A percentile compares a stretch with the other conserved stretches of the same genome.
phyloP scores from a whole-genome alignment of 257 asterid species.

The Solanum sejunctum region DNA sequence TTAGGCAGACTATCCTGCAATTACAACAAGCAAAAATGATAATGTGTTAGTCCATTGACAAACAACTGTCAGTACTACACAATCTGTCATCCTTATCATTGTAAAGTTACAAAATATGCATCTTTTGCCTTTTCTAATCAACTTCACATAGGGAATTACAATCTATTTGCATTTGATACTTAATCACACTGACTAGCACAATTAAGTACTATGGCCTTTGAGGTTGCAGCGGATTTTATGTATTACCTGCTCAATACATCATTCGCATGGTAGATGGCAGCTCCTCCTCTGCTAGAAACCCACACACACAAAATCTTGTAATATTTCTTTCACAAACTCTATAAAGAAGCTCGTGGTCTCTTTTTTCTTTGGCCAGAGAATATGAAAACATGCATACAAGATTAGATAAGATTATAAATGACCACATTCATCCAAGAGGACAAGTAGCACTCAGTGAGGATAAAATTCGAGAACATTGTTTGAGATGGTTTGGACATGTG shows the following conservation, averaged over 20 bases:
- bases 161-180: not conserved
- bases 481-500: no score
- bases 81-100: not conserved
- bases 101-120: not conserved
- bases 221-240: not conserved
- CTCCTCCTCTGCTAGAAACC: not conserved
- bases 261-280: not conserved
- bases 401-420: not conserved
- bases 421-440: not conserved
- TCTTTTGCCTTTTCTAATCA: not conserved
- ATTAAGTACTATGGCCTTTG: not conserved
- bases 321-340: not conserved
- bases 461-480: no score
- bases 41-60: not conserved
- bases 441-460: not conserved
- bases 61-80: not conserved
- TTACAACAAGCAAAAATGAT: not conserved
- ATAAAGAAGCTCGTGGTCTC: not conserved
- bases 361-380: not conserved
- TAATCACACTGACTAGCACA: not conserved
- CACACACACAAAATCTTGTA: not conserved
- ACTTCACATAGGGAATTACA: not conserved
- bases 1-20: conserved; percentile 46
- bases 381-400: not conserved
- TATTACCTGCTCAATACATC: not conserved